These are phyloP conservation scores for Eucalyptus cloeziana DNA, from an alignment of 345 rosid species.

Conservation along the genomic window DNA sequence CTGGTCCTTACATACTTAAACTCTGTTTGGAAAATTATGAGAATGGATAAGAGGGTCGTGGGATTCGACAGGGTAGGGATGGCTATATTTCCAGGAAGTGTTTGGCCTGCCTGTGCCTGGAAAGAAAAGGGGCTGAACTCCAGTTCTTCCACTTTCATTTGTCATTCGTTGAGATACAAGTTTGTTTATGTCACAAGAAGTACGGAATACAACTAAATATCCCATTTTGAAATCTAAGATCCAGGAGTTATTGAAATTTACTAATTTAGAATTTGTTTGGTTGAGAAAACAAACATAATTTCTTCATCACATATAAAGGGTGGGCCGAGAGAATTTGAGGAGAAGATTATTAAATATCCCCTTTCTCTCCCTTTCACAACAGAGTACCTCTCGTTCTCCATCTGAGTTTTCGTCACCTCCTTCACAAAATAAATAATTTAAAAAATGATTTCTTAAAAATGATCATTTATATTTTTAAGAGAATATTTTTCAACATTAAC, in stretches of 20 bases:
- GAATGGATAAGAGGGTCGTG: neutral
- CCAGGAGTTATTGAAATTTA: neutral
- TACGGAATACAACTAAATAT: neutral
- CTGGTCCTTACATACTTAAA: neutral
- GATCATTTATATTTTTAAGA: too few relatives aligned
- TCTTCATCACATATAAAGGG: neutral
- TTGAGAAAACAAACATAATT: neutral
- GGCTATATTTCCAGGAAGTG: neutral
- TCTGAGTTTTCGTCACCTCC: neutral
- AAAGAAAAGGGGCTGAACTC: neutral
- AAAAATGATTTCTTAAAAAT: too few relatives aligned
- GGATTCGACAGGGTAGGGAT: neutral
- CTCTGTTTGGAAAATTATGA: neutral
- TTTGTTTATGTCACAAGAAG: neutral
- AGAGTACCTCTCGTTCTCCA: neutral
- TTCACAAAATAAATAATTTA: too few relatives aligned
- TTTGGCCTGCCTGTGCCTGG: neutral
- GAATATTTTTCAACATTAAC: too few relatives aligned
- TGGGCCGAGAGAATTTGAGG: neutral
- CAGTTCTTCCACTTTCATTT: neutral
- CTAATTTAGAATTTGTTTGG: neutral
- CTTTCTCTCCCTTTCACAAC: neutral
- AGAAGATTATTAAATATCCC: neutral
- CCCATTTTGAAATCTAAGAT: neutral
- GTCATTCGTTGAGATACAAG: neutral